Percentiles rank a stretch among this genome's conserved stretches.
Evolutionary conservation across 1,284 basidiomycete genomes (phyloP).

Genomic region (Ceratobasidium sp.): DNA sequence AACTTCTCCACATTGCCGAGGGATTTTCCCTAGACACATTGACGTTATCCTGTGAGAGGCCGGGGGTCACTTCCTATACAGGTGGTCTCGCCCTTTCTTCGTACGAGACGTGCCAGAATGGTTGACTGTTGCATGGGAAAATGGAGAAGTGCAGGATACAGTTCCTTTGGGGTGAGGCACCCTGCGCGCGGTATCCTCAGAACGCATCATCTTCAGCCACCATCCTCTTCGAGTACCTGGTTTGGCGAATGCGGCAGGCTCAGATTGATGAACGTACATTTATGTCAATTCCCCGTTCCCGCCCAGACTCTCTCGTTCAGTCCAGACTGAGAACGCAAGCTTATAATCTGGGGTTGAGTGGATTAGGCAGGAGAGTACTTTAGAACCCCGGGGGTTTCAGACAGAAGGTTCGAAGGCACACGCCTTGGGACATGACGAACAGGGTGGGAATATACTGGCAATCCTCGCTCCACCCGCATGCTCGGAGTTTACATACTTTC

Average conservation of each 20-base stretch:
- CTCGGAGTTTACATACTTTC: background rate
- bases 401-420: slow-evolving; percentile 19
- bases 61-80: background rate
- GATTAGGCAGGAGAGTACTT: slow-evolving; percentile 10
- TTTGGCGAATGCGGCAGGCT: no score
- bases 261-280: slow-evolving; percentile 7
- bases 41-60: background rate
- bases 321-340: slow-evolving; percentile 23
- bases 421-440: slow-evolving; percentile 2
- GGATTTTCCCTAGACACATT: background rate
- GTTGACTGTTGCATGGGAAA: slow-evolving; percentile 17
- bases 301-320: background rate
- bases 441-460: background rate
- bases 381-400: slow-evolving; percentile 1
- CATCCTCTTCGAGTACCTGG: no score
- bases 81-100: background rate
- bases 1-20: slow-evolving; percentile 14
- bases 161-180: slow-evolving; percentile 15
- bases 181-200: background rate
- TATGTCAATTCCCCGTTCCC: background rate
- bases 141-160: slow-evolving; percentile 8
- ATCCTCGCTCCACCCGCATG: slow-evolving; percentile 19
- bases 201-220: no score
- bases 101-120: background rate
- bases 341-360: slow-evolving; percentile 35